phyloP scores from a whole-genome alignment of 192 early-diverging fungal species.

The Spizellomyces punctatus region DNA sequence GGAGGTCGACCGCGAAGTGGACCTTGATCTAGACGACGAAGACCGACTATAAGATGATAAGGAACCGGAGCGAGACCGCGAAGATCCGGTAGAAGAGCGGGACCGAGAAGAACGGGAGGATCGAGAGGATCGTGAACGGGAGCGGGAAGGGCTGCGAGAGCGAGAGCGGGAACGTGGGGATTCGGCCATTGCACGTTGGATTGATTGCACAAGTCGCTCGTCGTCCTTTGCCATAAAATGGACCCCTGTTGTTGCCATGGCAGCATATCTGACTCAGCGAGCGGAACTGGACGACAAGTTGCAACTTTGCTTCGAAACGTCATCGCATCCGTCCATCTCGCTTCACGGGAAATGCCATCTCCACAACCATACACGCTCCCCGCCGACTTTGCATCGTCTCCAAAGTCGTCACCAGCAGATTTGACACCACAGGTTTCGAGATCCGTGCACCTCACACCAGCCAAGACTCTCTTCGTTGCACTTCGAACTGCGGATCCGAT shows the following conservation, averaged over 20 bases:
- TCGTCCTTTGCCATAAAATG: too few species aligned
- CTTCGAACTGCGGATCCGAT: constrained; percentile 24
- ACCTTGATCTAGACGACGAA: too few species aligned
- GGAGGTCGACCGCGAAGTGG: too few species aligned
- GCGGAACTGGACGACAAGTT: not conserved
- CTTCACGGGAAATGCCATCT: not conserved
- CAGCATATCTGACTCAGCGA: not conserved
- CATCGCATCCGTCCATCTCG: too few species aligned
- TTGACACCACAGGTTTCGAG: not conserved
- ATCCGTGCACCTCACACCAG: not conserved
- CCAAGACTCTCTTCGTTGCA: constrained; percentile 1
- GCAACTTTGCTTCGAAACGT: not conserved
- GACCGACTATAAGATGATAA: not conserved
- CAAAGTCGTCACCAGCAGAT: too few species aligned
- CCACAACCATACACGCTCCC: not conserved
- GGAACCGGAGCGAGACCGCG: not conserved
- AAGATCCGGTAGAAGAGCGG: constrained; percentile 8
- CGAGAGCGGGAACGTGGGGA: constrained; percentile 21
- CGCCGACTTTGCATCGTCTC: not conserved
- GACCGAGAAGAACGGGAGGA: constrained; percentile 19
- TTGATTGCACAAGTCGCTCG: not conserved
- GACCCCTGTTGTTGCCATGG: not conserved
- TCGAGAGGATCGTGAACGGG: constrained; percentile 13
- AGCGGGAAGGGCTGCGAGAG: constrained; percentile 16
- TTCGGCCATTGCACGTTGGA: not conserved